Evolutionary conservation across 176 grass and related monocot species (phyloP).

Genomic region (Aegilops bicornis): DNA sequence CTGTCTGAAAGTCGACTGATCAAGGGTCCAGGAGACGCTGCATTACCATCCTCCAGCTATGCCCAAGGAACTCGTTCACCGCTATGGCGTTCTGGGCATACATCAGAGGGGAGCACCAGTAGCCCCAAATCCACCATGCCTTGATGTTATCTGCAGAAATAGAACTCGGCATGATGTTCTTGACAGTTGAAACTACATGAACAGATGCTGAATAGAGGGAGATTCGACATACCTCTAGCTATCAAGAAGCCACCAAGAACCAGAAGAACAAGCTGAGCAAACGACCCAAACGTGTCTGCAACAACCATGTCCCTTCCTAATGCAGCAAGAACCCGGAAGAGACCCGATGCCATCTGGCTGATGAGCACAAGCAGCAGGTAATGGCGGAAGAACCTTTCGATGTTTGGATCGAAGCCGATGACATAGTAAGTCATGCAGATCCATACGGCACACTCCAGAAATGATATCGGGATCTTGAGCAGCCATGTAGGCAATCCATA

Average conservation of each 20-base stretch:
- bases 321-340: conserved; percentile 88
- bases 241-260: conserved; percentile 96
- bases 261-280: conserved; percentile 90
- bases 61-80: conserved; percentile 88
- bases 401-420: conserved; percentile 88
- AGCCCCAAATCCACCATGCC: conserved; percentile 97
- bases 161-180: conserved; percentile 20
- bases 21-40: not conserved
- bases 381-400: conserved; percentile 86
- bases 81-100: conserved; percentile 95
- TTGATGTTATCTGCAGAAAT: conserved; percentile 73
- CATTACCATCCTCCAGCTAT: conserved; percentile 73
- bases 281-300: conserved; percentile 90
- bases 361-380: conserved; percentile 85
- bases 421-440: conserved; percentile 87
- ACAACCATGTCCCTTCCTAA: conserved; percentile 95
- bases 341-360: conserved; percentile 92
- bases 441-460: conserved; percentile 90
- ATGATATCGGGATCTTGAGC: conserved; percentile 91
- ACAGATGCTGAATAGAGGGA: not conserved
- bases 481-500: conserved; percentile 91
- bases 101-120: conserved; percentile 93
- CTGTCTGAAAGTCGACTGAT: not conserved
- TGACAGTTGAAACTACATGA: not conserved
- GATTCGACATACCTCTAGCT: conserved; percentile 58